phyloP scores from a whole-genome alignment of 225 moss, liverwort and hornwort genomes.

The Pseudoscleropodium purum region DNA sequence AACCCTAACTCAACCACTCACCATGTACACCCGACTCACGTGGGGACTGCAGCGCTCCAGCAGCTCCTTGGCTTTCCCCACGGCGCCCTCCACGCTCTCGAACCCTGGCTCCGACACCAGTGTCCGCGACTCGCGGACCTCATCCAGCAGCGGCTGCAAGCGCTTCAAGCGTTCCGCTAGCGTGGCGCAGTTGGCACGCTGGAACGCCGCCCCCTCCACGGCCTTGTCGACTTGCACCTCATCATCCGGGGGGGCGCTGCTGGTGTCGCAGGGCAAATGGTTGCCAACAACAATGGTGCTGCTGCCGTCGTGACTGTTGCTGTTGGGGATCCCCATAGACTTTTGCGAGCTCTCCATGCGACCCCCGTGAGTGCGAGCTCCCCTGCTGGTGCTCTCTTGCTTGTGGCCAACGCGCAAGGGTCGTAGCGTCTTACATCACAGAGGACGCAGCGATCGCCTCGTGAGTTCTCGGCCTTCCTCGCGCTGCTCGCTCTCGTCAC shows the following conservation, averaged over 20 bases:
- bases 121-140: conserved; percentile 43
- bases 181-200: conserved; percentile 40
- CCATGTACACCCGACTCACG: conserved; percentile 54
- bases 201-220: conserved; percentile 25
- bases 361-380: neutral
- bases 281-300: neutral
- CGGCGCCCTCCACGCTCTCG: conserved; percentile 26
- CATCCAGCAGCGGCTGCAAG: conserved; percentile 48
- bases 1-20: conserved; percentile 24
- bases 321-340: conserved; percentile 25
- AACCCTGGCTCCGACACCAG: conserved; percentile 23
- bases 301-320: neutral
- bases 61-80: conserved; percentile 32
- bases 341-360: conserved; percentile 15
- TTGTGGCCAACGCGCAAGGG: neutral
- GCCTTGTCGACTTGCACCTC: conserved; percentile 16
- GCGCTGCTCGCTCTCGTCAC: neutral
- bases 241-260: neutral
- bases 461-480: neutral
- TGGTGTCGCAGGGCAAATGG: neutral
- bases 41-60: conserved; percentile 45
- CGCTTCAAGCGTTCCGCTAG: conserved; percentile 43
- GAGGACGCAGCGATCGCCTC: neutral
- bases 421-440: conserved; percentile 3
- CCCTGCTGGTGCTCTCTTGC: neutral